Conservation (phyloP, 2,329 filamentous ascomycete species). For the Fusarium buharicum region DNA sequence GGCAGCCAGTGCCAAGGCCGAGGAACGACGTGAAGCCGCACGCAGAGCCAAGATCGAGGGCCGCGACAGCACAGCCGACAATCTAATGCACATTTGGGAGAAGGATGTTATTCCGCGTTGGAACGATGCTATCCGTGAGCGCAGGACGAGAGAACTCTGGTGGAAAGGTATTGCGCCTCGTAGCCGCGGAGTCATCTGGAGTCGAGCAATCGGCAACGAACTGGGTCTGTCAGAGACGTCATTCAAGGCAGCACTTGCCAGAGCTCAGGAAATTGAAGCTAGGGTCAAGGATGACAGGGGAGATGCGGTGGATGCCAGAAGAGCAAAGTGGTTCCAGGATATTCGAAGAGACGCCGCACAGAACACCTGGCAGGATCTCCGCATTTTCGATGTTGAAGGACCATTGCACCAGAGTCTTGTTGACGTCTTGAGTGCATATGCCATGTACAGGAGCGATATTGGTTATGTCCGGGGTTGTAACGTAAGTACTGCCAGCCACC, state of each 20-base stretch:
- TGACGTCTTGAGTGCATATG: constrained; percentile 80
- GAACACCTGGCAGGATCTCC: constrained; percentile 75
- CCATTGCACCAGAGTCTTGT: constrained; percentile 75
- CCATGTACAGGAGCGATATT: constrained; percentile 84
- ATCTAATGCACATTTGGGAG: constrained; percentile 75
- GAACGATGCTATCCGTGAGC: constrained; percentile 75
- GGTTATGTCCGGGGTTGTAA: constrained; percentile 81
- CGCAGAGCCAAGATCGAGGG: constrained; percentile 62
- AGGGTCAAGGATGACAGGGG: constrained; percentile 63
- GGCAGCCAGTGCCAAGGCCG: constrained; percentile 68
- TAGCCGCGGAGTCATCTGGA: constrained; percentile 76
- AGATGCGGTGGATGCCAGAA: constrained; percentile 64
- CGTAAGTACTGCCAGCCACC: constrained; percentile 60
- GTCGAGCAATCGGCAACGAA: constrained; percentile 77
- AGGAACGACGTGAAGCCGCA: constrained; percentile 67
- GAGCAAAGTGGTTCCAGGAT: constrained; percentile 69
- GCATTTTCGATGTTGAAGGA: constrained; percentile 74
- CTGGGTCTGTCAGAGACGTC: constrained; percentile 73
- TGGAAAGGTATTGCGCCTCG: constrained; percentile 81
- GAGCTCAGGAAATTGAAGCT: constrained; percentile 71
- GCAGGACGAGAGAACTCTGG: constrained; percentile 79
- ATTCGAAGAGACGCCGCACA: constrained; percentile 72
- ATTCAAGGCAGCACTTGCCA: constrained; percentile 75
- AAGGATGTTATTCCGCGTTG: constrained; percentile 80
- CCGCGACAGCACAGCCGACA: constrained; percentile 65